phyloP scores from a whole-genome alignment of 768 basidiomycete genomes.

The Mycena polygramma region DNA sequence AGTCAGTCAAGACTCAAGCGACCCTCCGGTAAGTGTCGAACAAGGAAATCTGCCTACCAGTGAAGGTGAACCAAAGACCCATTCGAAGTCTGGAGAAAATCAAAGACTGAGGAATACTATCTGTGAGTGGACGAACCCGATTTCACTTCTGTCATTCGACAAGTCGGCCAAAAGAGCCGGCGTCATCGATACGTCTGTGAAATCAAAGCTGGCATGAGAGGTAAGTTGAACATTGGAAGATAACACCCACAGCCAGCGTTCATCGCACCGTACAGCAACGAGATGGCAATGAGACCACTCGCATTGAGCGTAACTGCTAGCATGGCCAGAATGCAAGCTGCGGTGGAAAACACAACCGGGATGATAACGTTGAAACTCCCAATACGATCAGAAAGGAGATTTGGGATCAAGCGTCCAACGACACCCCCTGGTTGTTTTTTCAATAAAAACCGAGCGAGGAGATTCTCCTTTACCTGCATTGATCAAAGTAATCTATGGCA shows the following conservation, averaged over 20 bases:
- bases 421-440: constrained; percentile 7
- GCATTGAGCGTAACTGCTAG: constrained; percentile 5
- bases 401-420: constrained; percentile 14
- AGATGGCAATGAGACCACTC: constrained; percentile 12
- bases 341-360: constrained; percentile 19
- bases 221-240: not conserved
- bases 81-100: constrained; percentile 22
- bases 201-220: not conserved
- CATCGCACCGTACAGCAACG: constrained; percentile 26
- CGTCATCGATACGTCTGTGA: constrained; percentile 27
- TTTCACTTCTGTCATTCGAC: constrained; percentile 23
- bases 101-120: not conserved
- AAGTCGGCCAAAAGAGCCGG: constrained; percentile 28
- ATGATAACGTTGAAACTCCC: constrained; percentile 31
- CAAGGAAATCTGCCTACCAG: constrained; percentile 21
- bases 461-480: constrained; percentile 15
- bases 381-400: constrained; percentile 18
- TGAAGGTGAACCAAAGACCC: constrained; percentile 33
- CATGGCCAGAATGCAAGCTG: constrained; percentile 19
- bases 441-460: not conserved
- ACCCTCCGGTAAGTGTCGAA: too few relatives aligned
- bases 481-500: constrained; percentile 17
- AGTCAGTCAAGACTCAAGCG: not conserved
- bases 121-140: constrained; percentile 18
- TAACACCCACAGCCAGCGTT: constrained; percentile 26